A percentile compares a stretch with the other conserved stretches of the same genome.
Conservation (phyloP, 23 red algal genomes). For the Cyanidiococcus yangmingshanensis region DNA sequence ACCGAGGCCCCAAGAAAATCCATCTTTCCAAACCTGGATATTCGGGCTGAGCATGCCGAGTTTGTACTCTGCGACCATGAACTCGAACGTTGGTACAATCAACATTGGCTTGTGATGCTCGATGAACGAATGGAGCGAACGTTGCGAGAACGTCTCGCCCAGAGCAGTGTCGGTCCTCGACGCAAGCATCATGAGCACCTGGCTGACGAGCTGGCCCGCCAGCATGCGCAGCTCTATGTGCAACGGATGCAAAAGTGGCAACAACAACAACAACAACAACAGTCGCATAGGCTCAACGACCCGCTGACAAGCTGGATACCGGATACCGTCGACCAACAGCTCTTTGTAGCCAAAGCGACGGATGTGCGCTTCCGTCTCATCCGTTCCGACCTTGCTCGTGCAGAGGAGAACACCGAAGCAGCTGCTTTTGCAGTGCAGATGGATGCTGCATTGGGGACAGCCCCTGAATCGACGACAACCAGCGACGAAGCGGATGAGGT, state of each 20-base stretch:
- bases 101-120: not conserved
- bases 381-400: not conserved
- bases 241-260: not conserved
- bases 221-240: not conserved
- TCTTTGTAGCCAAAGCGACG: not conserved
- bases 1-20: not conserved
- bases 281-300: too few species aligned
- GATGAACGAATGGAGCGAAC: not conserved
- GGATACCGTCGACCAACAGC: not conserved
- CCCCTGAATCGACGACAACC: not conserved
- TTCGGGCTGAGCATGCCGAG: not conserved
- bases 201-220: not conserved
- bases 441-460: not conserved
- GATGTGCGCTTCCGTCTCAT: conserved; percentile 3
- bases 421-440: not conserved
- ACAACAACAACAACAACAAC: not conserved
- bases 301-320: not conserved
- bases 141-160: not conserved
- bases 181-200: not conserved
- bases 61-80: conserved; percentile 6
- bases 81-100: conserved; percentile 3
- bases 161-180: not conserved
- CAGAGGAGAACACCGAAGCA: conserved; percentile 1
- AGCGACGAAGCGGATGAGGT: not conserved
- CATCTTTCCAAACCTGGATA: conserved; percentile 12